These are phyloP conservation scores for Thelonectria discophora DNA, from an alignment of 2,329 filamentous ascomycete genomes.

Conservation along the genomic window DNA sequence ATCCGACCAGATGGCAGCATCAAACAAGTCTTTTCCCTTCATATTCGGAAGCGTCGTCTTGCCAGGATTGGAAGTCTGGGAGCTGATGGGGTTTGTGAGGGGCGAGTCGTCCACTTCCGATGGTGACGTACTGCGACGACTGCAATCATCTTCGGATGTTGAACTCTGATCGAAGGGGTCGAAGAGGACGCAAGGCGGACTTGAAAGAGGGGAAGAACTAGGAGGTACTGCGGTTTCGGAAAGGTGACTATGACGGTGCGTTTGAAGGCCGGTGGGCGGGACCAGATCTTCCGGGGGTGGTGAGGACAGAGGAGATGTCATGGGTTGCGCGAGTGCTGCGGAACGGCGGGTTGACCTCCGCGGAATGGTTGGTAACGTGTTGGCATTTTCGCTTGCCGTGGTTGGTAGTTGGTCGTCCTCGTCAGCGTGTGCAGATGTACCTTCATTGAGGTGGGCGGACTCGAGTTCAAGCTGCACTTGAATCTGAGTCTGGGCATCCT, in stretches of 20 bases:
- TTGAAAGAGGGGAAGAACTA: slow-evolving; percentile 66
- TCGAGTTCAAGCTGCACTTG: slow-evolving; percentile 33
- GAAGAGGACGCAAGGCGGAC: slow-evolving; percentile 62
- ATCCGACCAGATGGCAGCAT: slow-evolving; percentile 75
- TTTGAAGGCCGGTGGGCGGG: slow-evolving; percentile 39
- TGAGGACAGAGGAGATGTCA: slow-evolving; percentile 51
- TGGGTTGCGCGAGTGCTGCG: slow-evolving; percentile 33
- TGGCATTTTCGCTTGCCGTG: neutral
- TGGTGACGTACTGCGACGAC: slow-evolving; percentile 50
- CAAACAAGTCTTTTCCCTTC: slow-evolving; percentile 77
- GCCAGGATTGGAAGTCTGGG: slow-evolving; percentile 49
- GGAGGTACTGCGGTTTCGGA: slow-evolving; percentile 36
- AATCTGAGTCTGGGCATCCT: slow-evolving; percentile 37
- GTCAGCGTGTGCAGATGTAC: slow-evolving; percentile 18
- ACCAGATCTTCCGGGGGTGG: slow-evolving; percentile 47
- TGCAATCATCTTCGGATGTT: slow-evolving; percentile 49
- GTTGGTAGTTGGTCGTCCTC: slow-evolving; percentile 22
- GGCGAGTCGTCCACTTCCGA: slow-evolving; percentile 58
- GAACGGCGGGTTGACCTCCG: slow-evolving; percentile 33
- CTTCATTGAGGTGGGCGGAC: slow-evolving; percentile 27
- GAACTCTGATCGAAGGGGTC: slow-evolving; percentile 57
- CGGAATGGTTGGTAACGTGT: slow-evolving; percentile 28
- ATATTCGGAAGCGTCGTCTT: slow-evolving; percentile 63
- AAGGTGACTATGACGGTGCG: slow-evolving; percentile 35
- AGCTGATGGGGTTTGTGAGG: slow-evolving; percentile 50